These are phyloP conservation scores for Fusarium pseudocircinatum DNA, from an alignment of 2,329 filamentous ascomycete genomes.

Conservation along the genomic window DNA sequence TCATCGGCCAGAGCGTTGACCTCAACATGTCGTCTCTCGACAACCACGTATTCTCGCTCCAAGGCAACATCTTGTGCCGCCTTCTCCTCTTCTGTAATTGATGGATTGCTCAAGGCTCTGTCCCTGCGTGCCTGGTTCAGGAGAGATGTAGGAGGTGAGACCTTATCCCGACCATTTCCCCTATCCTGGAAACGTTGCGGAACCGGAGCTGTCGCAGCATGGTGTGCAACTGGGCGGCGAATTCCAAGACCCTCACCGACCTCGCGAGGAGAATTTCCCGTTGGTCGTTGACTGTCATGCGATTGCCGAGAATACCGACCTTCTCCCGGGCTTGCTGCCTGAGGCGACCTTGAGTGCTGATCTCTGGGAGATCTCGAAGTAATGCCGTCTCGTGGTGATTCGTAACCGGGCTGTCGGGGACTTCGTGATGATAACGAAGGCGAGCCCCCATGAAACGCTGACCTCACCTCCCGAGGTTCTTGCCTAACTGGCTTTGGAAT, in stretches of 20 bases:
- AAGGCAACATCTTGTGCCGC: slow-evolving; percentile 89
- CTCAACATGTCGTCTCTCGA: slow-evolving; percentile 94
- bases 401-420: slow-evolving; percentile 52
- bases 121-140: slow-evolving; percentile 48
- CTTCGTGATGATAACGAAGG: slow-evolving; percentile 42
- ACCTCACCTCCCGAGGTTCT: slow-evolving; percentile 52
- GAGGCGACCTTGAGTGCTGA: slow-evolving; percentile 53
- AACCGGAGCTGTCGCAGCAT: slow-evolving; percentile 60
- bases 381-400: slow-evolving; percentile 47
- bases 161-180: slow-evolving; percentile 36
- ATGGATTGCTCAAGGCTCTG: slow-evolving; percentile 42
- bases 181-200: slow-evolving; percentile 49
- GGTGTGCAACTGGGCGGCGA: slow-evolving; percentile 56
- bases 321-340: slow-evolving; percentile 55
- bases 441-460: slow-evolving; percentile 46
- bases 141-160: slow-evolving; percentile 43
- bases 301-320: slow-evolving; percentile 46
- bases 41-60: slow-evolving; percentile 93
- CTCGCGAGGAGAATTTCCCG: slow-evolving; percentile 58
- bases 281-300: slow-evolving; percentile 42
- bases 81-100: slow-evolving; percentile 70
- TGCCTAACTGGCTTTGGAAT: slow-evolving; percentile 55
- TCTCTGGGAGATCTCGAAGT: slow-evolving; percentile 55
- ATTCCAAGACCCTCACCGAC: slow-evolving; percentile 62
- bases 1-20: slow-evolving; percentile 98